These are phyloP conservation scores for Xanthoconium stramineum DNA, from an alignment of 768 basidiomycete genomes.

Conservation along the genomic window DNA sequence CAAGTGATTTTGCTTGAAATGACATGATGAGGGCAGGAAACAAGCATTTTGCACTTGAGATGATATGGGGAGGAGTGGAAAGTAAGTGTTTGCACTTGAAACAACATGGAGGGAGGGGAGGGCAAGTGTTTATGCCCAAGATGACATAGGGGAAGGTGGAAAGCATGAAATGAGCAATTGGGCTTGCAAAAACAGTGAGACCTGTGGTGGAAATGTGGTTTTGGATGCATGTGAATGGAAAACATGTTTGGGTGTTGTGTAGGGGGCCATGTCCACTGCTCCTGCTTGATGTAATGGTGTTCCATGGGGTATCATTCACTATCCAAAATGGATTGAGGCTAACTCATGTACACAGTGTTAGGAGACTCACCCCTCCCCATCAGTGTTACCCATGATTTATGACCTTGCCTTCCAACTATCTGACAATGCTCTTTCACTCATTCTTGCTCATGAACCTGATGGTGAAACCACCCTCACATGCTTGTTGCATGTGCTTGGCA, in stretches of 20 bases:
- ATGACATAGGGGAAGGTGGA: no score
- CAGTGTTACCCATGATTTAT: constrained; percentile 24
- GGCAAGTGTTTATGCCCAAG: no score
- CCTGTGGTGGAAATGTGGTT: neutral
- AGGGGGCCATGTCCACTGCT: constrained; percentile 11
- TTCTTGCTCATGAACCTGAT: constrained; percentile 82
- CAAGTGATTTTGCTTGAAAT: no score
- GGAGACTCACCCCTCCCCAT: constrained; percentile 18
- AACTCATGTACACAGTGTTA: neutral
- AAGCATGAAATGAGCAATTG: no score
- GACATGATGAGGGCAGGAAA: no score
- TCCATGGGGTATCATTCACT: constrained; percentile 1
- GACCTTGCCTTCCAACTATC: constrained; percentile 70
- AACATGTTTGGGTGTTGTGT: constrained; percentile 22
- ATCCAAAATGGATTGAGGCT: neutral
- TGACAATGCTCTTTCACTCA: constrained; percentile 81
- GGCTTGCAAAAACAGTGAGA: no score
- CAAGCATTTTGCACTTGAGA: no score
- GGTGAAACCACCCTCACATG: constrained; percentile 67
- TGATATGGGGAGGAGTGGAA: no score
- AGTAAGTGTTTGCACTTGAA: no score
- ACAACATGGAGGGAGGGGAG: no score
- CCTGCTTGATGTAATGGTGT: constrained; percentile 22
- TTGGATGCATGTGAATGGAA: constrained; percentile 15
- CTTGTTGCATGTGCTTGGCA: constrained; percentile 87